phyloP scores from a whole-genome alignment of 352 stramenopile genomes.

The Phytophthora sp. region DNA sequence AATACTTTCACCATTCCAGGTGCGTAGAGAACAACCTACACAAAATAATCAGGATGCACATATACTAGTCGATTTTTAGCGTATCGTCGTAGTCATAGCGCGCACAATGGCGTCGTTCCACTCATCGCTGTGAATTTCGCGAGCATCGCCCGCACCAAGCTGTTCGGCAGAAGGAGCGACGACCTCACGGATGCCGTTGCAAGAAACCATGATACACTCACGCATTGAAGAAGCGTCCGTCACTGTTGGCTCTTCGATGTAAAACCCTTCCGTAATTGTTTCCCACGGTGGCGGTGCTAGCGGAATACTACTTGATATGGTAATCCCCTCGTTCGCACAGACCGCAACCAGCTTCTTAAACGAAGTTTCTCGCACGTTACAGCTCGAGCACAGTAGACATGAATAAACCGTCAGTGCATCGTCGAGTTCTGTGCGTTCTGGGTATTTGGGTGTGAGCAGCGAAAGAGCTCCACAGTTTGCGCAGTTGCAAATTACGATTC shows the following conservation, averaged over 20 bases:
- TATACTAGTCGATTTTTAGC: background rate
- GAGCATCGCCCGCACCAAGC: conserved; percentile 10
- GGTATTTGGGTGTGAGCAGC: conserved; percentile 55
- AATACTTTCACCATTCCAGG: too few species aligned
- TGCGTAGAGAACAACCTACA: too few species aligned
- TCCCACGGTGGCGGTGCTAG: conserved; percentile 39
- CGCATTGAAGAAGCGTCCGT: conserved; percentile 37
- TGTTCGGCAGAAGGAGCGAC: conserved; percentile 18
- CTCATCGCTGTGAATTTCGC: conserved; percentile 44
- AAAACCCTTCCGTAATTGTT: conserved; percentile 53
- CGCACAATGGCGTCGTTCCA: conserved; percentile 57
- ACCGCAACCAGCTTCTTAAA: conserved; percentile 61
- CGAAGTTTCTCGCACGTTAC: conserved; percentile 72
- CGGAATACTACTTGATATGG: conserved; percentile 42
- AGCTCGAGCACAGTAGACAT: conserved; percentile 74
- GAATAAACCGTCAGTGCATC: conserved; percentile 53
- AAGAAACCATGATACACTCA: conserved; percentile 60
- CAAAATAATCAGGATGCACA: too few species aligned
- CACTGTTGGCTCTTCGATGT: conserved; percentile 56
- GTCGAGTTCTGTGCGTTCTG: conserved; percentile 15
- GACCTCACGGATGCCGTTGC: conserved; percentile 60
- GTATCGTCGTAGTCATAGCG: conserved; percentile 41
- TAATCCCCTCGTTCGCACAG: conserved; percentile 53
- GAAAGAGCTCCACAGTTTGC: conserved; percentile 66
- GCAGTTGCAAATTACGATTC: conserved; percentile 56